These are phyloP conservation scores for Phytophthora megakarya DNA, from an alignment of 352 stramenopile genomes.

Conservation along the genomic window DNA sequence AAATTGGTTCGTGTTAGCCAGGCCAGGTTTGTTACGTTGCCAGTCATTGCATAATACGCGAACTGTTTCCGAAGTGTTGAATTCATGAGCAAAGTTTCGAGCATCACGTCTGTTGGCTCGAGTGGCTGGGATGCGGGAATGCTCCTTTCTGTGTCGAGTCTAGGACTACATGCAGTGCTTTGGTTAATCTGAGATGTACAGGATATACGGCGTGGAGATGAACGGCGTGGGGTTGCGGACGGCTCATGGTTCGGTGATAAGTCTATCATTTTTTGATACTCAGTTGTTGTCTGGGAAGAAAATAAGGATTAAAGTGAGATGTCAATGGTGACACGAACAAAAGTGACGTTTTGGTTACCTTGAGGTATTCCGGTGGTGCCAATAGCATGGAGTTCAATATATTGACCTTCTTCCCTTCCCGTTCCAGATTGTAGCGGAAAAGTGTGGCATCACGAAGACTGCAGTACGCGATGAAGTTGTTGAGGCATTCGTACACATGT, in stretches of 20 bases:
- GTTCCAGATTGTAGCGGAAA: slow-evolving; percentile 63
- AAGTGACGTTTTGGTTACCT: slow-evolving; percentile 28
- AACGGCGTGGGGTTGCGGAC: slow-evolving; percentile 6
- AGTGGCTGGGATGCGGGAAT: slow-evolving; percentile 1
- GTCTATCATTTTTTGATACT: slow-evolving; percentile 49
- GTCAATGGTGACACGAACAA: background rate
- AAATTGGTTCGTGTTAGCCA: slow-evolving; percentile 68
- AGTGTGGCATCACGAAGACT: slow-evolving; percentile 44
- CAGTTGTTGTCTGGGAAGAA: slow-evolving; percentile 32
- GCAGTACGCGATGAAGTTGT: slow-evolving; percentile 64
- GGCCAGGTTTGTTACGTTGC: slow-evolving; percentile 68
- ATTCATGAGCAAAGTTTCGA: slow-evolving; percentile 51
- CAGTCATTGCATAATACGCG: slow-evolving; percentile 64
- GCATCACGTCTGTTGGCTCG: slow-evolving; percentile 21
- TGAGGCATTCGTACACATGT: slow-evolving; percentile 71
- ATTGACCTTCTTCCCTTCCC: slow-evolving; percentile 57
- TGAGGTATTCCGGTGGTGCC: slow-evolving; percentile 45
- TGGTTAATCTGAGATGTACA: background rate
- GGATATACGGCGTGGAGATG: background rate
- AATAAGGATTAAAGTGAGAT: background rate
- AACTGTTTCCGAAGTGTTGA: slow-evolving; percentile 67
- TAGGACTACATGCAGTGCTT: background rate
- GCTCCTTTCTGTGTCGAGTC: background rate
- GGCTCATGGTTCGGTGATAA: slow-evolving; percentile 36
- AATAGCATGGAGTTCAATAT: slow-evolving; percentile 67